phyloP scores from a whole-genome alignment of 257 asterid species.

The Penstemon davidsonii region DNA sequence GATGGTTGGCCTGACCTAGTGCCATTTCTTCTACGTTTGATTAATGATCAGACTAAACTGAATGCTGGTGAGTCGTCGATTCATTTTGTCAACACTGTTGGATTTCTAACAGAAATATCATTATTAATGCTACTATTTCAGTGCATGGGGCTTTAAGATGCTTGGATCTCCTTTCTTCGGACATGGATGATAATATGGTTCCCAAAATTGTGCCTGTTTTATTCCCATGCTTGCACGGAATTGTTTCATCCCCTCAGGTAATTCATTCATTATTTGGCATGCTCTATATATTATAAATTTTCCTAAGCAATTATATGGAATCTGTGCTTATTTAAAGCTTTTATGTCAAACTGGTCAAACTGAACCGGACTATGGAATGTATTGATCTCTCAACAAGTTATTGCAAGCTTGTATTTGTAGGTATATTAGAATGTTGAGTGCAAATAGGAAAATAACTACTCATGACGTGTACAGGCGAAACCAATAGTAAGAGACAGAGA shows the following conservation, averaged over 20 bases:
- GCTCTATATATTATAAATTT: constrained; percentile 22
- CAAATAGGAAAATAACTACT: not conserved
- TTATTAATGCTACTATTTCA: constrained; percentile 38
- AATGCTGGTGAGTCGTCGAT: constrained; percentile 64
- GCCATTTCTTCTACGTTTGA: constrained; percentile 63
- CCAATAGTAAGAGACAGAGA: not conserved
- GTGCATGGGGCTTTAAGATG: constrained; percentile 95
- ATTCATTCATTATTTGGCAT: constrained; percentile 26
- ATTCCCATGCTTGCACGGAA: constrained; percentile 75
- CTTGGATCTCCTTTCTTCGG: constrained; percentile 81
- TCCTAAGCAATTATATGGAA: constrained; percentile 2
- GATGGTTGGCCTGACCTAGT: constrained; percentile 93
- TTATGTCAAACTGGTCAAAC: not conserved
- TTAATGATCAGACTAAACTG: constrained; percentile 60
- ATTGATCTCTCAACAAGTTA: not conserved
- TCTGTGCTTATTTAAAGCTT: constrained; percentile 11
- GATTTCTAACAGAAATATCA: constrained; percentile 19
- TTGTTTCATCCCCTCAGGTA: constrained; percentile 93
- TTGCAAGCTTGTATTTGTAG: not conserved
- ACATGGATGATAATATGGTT: constrained; percentile 89
- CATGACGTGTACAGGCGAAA: not conserved
- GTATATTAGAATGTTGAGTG: not conserved
- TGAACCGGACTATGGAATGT: not conserved
- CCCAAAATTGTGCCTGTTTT: constrained; percentile 72
- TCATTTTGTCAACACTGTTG: constrained; percentile 3